These are phyloP conservation scores for Solanum paucissectum DNA, from an alignment of 257 asterid genomes.

Conservation along the genomic window DNA sequence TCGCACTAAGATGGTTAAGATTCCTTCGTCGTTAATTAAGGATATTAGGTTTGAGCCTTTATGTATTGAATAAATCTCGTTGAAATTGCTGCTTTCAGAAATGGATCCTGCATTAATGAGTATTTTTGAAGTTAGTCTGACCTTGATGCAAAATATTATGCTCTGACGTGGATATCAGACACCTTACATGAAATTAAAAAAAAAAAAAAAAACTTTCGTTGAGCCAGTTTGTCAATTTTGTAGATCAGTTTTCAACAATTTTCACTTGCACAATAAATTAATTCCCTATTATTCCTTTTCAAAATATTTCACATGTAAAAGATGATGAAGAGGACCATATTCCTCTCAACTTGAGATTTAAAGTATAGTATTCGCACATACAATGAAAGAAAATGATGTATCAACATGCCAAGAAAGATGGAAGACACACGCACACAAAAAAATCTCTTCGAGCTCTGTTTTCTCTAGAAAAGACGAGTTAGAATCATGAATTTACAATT, in stretches of 20 bases:
- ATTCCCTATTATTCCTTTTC: neutral
- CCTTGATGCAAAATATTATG: neutral
- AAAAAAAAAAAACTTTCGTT: neutral
- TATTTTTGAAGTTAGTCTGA: neutral
- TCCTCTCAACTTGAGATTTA: neutral
- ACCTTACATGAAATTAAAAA: too few species aligned
- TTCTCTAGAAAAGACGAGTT: too few species aligned
- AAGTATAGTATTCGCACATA: neutral
- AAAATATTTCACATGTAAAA: neutral
- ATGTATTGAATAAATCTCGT: neutral
- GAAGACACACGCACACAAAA: neutral
- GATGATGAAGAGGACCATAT: neutral
- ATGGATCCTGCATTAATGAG: neutral
- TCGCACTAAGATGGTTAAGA: neutral
- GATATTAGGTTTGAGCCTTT: neutral
- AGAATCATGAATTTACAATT: neutral
- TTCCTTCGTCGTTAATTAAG: neutral
- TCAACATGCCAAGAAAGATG: neutral
- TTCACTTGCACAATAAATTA: too few species aligned
- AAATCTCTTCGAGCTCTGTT: too few species aligned
- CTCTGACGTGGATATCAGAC: fast-evolving
- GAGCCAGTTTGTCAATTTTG: neutral
- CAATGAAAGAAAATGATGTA: neutral
- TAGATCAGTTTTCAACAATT: neutral
- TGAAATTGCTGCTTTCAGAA: neutral